Evolutionary conservation across 345 rosid species (phyloP).

Genomic region (Eucalyptus pauciflora): DNA sequence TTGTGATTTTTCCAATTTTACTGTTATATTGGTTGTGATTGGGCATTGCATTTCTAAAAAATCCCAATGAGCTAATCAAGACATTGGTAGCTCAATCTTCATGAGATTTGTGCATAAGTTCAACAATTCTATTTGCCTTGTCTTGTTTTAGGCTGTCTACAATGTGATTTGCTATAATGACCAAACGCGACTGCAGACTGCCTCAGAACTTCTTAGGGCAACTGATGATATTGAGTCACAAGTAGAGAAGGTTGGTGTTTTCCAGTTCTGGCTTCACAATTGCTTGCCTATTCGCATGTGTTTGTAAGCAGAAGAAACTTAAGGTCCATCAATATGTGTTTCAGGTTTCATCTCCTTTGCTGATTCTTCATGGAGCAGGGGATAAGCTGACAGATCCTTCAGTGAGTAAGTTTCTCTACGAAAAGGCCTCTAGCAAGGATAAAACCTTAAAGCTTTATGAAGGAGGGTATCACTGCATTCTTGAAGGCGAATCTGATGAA

Average conservation of each 20-base stretch:
- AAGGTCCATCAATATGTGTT: neutral
- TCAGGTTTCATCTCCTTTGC: slow-evolving; percentile 83
- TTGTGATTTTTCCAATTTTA: neutral
- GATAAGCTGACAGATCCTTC: slow-evolving; percentile 84
- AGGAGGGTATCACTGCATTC: slow-evolving; percentile 79
- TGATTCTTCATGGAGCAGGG: slow-evolving; percentile 82
- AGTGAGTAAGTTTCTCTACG: slow-evolving; percentile 69
- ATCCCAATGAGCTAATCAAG: neutral
- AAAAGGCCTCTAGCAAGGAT: slow-evolving; percentile 65
- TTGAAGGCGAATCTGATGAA: slow-evolving; percentile 86
- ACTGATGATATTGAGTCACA: slow-evolving; percentile 64
- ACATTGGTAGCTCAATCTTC: neutral
- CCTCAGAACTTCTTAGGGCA: slow-evolving; percentile 65
- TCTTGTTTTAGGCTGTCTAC: slow-evolving; percentile 45
- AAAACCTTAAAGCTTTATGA: slow-evolving; percentile 81
- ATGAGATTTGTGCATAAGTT: neutral
- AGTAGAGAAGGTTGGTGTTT: slow-evolving; percentile 36
- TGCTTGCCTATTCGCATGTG: neutral
- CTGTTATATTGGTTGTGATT: neutral
- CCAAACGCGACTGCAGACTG: slow-evolving; percentile 52
- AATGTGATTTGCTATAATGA: slow-evolving; percentile 69
- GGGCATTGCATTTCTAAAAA: neutral
- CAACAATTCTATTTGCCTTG: neutral
- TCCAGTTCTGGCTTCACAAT: neutral
- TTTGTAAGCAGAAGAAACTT: neutral